Conservation (phyloP, 2,329 filamentous ascomycete species). For the Chrysosporium queenslandicum region DNA sequence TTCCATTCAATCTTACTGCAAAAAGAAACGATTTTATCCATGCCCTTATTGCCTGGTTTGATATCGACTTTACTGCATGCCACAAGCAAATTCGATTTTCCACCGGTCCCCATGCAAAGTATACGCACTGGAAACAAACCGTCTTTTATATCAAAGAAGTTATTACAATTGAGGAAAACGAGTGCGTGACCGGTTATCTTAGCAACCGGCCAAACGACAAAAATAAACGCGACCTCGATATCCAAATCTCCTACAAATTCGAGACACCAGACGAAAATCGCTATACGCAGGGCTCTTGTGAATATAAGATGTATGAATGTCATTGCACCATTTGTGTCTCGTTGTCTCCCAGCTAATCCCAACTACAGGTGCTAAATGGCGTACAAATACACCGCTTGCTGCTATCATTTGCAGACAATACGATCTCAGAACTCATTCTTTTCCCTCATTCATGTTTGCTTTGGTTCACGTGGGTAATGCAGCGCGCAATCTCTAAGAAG, state of each 20-base stretch:
- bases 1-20: constrained; percentile 63
- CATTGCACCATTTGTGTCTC: background rate
- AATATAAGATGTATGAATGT: constrained; percentile 58
- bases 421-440: background rate
- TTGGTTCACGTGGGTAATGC: background rate
- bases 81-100: constrained; percentile 97
- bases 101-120: constrained; percentile 95
- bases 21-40: constrained; percentile 92
- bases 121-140: constrained; percentile 99
- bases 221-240: constrained; percentile 92
- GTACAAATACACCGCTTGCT: background rate
- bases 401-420: background rate
- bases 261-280: constrained; percentile 65
- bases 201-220: constrained; percentile 82
- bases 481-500: background rate
- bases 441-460: background rate
- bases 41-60: constrained; percentile 95
- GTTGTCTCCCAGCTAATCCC: background rate
- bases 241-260: constrained; percentile 72
- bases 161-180: constrained; percentile 78
- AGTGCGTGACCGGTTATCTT: constrained; percentile 63
- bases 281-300: constrained; percentile 56
- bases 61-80: constrained; percentile 96
- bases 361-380: constrained; percentile 25
- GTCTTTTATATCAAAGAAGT: constrained; percentile 96